These are phyloP conservation scores for California macrophylla DNA, from an alignment of 441 rosid genomes.

Conservation along the genomic window DNA sequence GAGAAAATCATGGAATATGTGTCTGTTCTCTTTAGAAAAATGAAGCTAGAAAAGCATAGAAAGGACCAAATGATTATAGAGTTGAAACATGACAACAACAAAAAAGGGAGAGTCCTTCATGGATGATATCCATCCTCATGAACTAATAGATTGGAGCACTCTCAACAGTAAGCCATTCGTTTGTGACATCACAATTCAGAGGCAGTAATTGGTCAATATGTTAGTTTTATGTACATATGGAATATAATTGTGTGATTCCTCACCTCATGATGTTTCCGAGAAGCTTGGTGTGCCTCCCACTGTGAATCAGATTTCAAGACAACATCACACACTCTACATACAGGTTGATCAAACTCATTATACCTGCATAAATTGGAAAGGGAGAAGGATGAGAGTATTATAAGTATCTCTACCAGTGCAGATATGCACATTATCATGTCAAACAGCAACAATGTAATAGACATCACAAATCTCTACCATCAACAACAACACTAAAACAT, in stretches of 20 bases:
- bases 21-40: not conserved
- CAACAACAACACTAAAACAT: not conserved
- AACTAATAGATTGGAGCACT: not conserved
- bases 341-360: constrained; percentile 74
- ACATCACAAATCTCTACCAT: not conserved
- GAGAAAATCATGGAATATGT: not conserved
- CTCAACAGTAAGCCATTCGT: not conserved
- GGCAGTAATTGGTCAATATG: not conserved
- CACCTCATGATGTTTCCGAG: constrained; percentile 85
- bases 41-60: not conserved
- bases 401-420: no score
- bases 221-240: not conserved
- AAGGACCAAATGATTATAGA: not conserved
- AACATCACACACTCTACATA: constrained; percentile 70
- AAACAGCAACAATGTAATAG: not conserved
- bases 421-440: not conserved
- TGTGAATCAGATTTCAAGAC: constrained; percentile 68
- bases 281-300: constrained; percentile 95
- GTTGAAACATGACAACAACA: not conserved
- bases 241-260: constrained; percentile 1
- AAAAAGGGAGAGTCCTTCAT: not conserved
- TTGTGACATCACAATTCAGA: not conserved
- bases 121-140: not conserved
- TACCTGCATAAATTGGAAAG: constrained; percentile 37
- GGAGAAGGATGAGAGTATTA: constrained; percentile 1